Evolutionary conservation across 2,329 filamentous ascomycete genomes (phyloP), one percentile per base, ranked within the genome.

Genomic region (Uncinocarpus reesii): DNA sequence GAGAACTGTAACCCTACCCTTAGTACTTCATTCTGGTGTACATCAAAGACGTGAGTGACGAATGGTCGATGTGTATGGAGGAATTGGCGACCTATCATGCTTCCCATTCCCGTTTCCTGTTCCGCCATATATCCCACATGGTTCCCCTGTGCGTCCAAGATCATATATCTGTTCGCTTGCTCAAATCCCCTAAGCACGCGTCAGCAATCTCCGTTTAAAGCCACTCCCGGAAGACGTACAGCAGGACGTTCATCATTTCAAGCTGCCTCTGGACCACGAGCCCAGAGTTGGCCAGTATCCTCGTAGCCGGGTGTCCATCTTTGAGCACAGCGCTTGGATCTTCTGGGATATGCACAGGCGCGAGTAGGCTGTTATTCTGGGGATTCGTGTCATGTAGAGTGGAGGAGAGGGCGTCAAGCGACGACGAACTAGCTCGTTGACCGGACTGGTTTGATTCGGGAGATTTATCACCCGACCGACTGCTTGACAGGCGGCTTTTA

Each of bases 81-180:
- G 69, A 75, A 74, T 58, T 82, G 79, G 47, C 79, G 68, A 13
- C 71, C 71, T 60, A 82, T 66, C 24, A 72, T 70, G 48, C 67
- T 74, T 1, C 71, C 76, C 48, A 82, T 63, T 1, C 78, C 77
- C 50, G 75, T 75, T 40, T 81, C 79, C 56, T 75, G 72, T 61
- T 83, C 79, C 26, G 77, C 79, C 58, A 83, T 74, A 55, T 79
- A 82, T 10, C 79, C 79, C 36, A 82, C 70, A 53, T 80, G 79
- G 50, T 77, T 75, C 4, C 79, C 79, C 46, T 75, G 69, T 1
- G 77, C 77, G 63, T 81, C 76, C 71, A 81, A 75, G 42, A 83
- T 80, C 11, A 80, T 72, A 58, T 83, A 83, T 60, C 73, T 72
- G 57, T 82, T 82, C 10, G 79, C 78, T 60, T 83, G 79, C 61